Conservation (phyloP, 2,329 filamentous ascomycete genomes). For the Amesomyces nigricolor region DNA sequence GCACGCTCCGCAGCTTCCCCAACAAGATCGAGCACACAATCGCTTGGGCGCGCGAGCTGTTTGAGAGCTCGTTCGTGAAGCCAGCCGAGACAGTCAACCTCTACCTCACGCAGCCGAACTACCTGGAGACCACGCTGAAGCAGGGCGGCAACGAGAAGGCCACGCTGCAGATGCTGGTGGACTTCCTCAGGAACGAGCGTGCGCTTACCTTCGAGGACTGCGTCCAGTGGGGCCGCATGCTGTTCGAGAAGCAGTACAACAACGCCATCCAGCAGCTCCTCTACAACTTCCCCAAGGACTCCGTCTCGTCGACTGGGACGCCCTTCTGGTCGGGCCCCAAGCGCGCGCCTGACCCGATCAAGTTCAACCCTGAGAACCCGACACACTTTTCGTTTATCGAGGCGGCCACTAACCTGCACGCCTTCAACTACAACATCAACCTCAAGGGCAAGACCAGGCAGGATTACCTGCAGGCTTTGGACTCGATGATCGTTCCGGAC, state of each 20-base stretch:
- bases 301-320: conserved; percentile 77
- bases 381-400: conserved; percentile 87
- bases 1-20: conserved; percentile 92
- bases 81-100: conserved; percentile 91
- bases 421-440: conserved; percentile 97
- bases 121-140: conserved; percentile 79
- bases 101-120: conserved; percentile 87
- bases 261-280: conserved; percentile 93
- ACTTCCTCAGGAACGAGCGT: conserved; percentile 87
- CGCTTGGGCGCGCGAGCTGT: conserved; percentile 93
- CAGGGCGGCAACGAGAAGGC: conserved; percentile 93
- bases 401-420: conserved; percentile 84
- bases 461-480: conserved; percentile 73
- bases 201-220: conserved; percentile 92
- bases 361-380: conserved; percentile 77
- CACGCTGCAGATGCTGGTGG: conserved; percentile 81
- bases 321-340: conserved; percentile 98
- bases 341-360: conserved; percentile 85
- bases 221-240: conserved; percentile 85
- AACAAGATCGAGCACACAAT: conserved; percentile 99
- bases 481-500: conserved; percentile 92
- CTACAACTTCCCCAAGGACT: conserved; percentile 96
- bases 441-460: conserved; percentile 65
- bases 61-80: conserved; percentile 89
- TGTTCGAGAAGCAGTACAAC: conserved; percentile 96